A percentile compares a stretch with the other conserved stretches of the same genome.
Evolutionary conservation across 305 asterid species (phyloP).

Genomic region (Vinca major): DNA sequence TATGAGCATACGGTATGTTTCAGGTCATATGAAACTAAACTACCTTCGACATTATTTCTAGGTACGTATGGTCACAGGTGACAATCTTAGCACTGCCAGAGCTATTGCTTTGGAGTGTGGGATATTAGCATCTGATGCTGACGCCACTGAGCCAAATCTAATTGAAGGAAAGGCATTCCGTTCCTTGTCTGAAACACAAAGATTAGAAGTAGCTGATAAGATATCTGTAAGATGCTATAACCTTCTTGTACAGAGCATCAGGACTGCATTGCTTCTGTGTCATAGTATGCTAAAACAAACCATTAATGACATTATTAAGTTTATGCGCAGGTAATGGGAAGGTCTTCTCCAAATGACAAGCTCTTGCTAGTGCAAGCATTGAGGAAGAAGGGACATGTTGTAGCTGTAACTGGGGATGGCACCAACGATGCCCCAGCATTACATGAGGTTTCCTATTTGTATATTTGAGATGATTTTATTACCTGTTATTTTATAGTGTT

Average conservation of each 20-base stretch:
- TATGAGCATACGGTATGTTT: neutral
- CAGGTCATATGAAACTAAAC: neutral
- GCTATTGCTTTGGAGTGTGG: conserved; percentile 98
- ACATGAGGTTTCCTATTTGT: conserved; percentile 52
- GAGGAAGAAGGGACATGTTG: conserved; percentile 85
- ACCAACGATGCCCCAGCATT: conserved; percentile 99
- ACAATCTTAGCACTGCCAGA: conserved; percentile 77
- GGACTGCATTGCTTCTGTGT: neutral
- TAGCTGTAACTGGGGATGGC: conserved; percentile 99
- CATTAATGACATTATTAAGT: neutral
- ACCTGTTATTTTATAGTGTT: neutral
- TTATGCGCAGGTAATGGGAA: conserved; percentile 78
- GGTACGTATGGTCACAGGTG: conserved; percentile 99
- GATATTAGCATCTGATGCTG: conserved; percentile 60
- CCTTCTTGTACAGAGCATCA: conserved; percentile 3
- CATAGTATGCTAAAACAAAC: neutral
- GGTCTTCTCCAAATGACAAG: conserved; percentile 95
- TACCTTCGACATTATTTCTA: conserved; percentile 11
- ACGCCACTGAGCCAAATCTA: conserved; percentile 70
- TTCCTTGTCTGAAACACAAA: conserved; percentile 42
- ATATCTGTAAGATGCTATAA: conserved; percentile 61
- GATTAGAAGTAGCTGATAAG: conserved; percentile 70
- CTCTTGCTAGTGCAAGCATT: conserved; percentile 90
- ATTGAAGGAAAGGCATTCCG: conserved; percentile 92
- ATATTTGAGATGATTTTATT: neutral